These are phyloP conservation scores for Talaromyces borbonicus DNA, from an alignment of 495 filamentous ascomycete species.

Conservation along the genomic window DNA sequence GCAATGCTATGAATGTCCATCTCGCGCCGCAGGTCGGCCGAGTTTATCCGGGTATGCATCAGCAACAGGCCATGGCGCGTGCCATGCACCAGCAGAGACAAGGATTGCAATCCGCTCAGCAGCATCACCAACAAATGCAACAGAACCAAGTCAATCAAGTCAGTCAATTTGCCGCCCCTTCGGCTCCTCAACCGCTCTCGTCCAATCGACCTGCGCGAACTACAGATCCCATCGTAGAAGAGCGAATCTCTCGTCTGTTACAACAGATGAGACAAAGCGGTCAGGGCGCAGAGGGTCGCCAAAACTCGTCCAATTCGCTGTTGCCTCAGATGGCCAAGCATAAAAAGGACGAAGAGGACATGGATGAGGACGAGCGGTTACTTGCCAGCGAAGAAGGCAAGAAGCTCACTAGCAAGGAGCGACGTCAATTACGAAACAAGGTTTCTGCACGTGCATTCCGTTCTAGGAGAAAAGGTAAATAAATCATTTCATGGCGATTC, in stretches of 20 bases:
- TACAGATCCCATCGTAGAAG: constrained; percentile 63
- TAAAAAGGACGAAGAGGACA: constrained; percentile 90
- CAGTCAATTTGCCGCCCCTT: constrained; percentile 5
- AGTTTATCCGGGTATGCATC: constrained; percentile 84
- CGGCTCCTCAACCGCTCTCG: constrained; percentile 13
- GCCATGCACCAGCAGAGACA: constrained; percentile 62
- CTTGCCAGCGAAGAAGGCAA: constrained; percentile 95
- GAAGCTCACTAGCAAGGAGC: constrained; percentile 89
- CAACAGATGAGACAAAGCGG: constrained; percentile 71
- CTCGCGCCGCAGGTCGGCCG: constrained; percentile 52
- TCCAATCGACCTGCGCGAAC: constrained; percentile 36
- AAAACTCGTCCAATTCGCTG: constrained; percentile 30
- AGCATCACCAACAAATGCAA: constrained; percentile 44
- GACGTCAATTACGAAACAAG: constrained; percentile 92
- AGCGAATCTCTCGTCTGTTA: constrained; percentile 75
- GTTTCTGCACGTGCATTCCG: constrained; percentile 96
- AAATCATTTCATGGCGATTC: neutral
- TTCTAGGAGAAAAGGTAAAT: constrained; percentile 86
- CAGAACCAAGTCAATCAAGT: constrained; percentile 25
- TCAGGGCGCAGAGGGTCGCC: constrained; percentile 40
- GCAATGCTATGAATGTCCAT: constrained; percentile 37
- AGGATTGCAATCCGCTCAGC: constrained; percentile 49
- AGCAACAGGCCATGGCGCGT: constrained; percentile 75
- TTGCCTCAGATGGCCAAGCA: constrained; percentile 46
- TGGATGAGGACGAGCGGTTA: constrained; percentile 94